A percentile compares a stretch with the other conserved stretches of the same genome.
Evolutionary conservation across 129 eudicot species (phyloP).

Genomic region (Dittrichia graveolens): DNA sequence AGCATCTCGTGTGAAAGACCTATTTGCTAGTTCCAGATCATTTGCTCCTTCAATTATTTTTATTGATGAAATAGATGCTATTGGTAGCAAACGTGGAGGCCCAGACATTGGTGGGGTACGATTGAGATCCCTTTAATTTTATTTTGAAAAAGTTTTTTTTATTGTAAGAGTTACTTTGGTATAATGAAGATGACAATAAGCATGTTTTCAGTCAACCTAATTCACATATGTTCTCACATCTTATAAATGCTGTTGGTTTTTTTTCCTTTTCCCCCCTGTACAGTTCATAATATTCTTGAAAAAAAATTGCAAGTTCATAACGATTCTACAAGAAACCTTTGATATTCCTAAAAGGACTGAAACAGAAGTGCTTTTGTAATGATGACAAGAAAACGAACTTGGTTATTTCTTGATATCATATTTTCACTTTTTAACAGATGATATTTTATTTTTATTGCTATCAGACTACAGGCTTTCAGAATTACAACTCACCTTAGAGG

Average conservation of each 20-base stretch:
- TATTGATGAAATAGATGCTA: slow-evolving; percentile 97
- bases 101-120: slow-evolving; percentile 99
- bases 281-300: neutral
- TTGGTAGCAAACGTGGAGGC: slow-evolving; percentile 99
- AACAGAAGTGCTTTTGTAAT: neutral
- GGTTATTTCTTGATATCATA: no score
- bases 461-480: neutral
- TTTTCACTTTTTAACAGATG: neutral
- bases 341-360: neutral
- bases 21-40: slow-evolving; percentile 83
- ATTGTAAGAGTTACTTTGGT: no score
- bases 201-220: neutral
- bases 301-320: neutral
- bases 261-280: neutral
- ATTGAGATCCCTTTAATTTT: neutral
- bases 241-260: slow-evolving; percentile 1
- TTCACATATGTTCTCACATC: neutral
- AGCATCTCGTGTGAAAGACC: slow-evolving; percentile 95
- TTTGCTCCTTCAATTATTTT: slow-evolving; percentile 91
- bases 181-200: neutral
- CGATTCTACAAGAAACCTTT: neutral
- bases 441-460: neutral
- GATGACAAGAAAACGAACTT: no score
- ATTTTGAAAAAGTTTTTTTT: no score
- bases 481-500: neutral